A percentile compares a stretch with the other conserved stretches of the same genome.
Conservation (phyloP, 768 basidiomycete genomes). For the Lentinus tigrinus region DNA sequence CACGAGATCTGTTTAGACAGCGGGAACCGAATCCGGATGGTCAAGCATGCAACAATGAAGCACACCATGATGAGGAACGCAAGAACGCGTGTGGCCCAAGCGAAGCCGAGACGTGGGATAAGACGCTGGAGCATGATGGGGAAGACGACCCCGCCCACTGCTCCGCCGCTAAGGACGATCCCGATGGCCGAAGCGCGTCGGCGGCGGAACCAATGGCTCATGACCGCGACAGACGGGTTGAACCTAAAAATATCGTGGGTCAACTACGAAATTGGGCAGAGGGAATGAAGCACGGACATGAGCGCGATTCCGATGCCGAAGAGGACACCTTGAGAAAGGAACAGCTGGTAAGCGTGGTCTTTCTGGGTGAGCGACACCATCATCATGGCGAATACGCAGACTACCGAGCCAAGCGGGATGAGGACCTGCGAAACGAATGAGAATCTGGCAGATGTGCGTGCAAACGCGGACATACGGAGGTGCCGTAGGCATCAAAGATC, state of each 20-base stretch:
- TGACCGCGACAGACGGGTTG: slow-evolving; percentile 32
- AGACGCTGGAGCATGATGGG: slow-evolving; percentile 54
- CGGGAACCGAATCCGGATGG: slow-evolving; percentile 28
- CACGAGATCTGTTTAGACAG: slow-evolving; percentile 23
- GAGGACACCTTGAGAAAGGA: slow-evolving; percentile 31
- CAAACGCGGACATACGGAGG: slow-evolving; percentile 11
- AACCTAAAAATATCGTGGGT: slow-evolving; percentile 20
- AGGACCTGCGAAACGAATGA: slow-evolving; percentile 11
- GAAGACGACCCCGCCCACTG: slow-evolving; percentile 50
- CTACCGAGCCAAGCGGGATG: slow-evolving; percentile 22
- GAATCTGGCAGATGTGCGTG: neutral
- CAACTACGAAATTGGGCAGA: neutral
- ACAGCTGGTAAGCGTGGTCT: slow-evolving; percentile 29
- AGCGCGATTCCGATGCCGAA: slow-evolving; percentile 30
- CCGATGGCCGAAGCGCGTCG: slow-evolving; percentile 38
- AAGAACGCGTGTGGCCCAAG: slow-evolving; percentile 31
- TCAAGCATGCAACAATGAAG: slow-evolving; percentile 25
- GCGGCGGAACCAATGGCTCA: slow-evolving; percentile 37
- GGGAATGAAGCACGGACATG: slow-evolving; percentile 12
- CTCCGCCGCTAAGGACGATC: slow-evolving; percentile 35
- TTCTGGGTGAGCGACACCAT: slow-evolving; percentile 28
- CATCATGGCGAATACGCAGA: slow-evolving; percentile 26
- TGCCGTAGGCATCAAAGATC: slow-evolving; percentile 29
- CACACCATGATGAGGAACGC: slow-evolving; percentile 30
- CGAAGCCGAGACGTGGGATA: slow-evolving; percentile 25